Base-by-base conservation (phyloP, 2,329 filamentous ascomycete species). In the Dactylellina leptospora region DNA sequence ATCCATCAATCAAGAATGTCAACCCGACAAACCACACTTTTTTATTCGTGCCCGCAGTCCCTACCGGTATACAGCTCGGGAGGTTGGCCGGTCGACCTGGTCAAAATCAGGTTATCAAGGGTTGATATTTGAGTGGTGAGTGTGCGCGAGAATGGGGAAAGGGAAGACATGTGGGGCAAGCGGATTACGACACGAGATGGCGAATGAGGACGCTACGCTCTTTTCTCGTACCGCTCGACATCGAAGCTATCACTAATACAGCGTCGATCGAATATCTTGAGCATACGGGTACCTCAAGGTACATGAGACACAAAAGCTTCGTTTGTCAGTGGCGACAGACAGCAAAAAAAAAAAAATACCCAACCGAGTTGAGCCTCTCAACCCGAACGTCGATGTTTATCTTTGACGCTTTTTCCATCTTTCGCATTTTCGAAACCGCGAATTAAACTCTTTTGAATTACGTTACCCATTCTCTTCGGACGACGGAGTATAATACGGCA, bases 1-100 rank as follows among this genome's bases (percentile, higher is more conserved):
- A 72, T 63, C 40, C 44, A 48, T 62, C 53, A 61, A 72, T 72
- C 59, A 60, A 63, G 68, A 72, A 72, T 72, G 68, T 50, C 59
- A 72, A 72, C 28, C 68, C 68, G 59, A 64, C 45, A 33, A 58
- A 20, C 25, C 56, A 36, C 58, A 9, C 44, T 51, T 20, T 20
- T 23, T 51, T 36, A 23, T 18, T 42, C 30, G 40, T 60, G 30
- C 50, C 23, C 48, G 20, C 47, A 47, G 27, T 10, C 23, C 45
- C 16, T 40, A 40, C 18, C 11, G 10, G 10, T 40, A 40, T 40
- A 40, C 36, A n/a, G n/a, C n/a, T n/a, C n/a, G n/a, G n/a, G n/a
- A n/a, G n/a, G n/a, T n/a, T n/a, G n/a, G n/a, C n/a, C n/a, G n/a
- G n/a, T n/a, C n/a, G n/a, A n/a, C n/a, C n/a, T n/a, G n/a, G n/a